Base-by-base conservation (phyloP, 2,329 filamentous ascomycete genomes). In the Nigrospora sphaerica region DNA sequence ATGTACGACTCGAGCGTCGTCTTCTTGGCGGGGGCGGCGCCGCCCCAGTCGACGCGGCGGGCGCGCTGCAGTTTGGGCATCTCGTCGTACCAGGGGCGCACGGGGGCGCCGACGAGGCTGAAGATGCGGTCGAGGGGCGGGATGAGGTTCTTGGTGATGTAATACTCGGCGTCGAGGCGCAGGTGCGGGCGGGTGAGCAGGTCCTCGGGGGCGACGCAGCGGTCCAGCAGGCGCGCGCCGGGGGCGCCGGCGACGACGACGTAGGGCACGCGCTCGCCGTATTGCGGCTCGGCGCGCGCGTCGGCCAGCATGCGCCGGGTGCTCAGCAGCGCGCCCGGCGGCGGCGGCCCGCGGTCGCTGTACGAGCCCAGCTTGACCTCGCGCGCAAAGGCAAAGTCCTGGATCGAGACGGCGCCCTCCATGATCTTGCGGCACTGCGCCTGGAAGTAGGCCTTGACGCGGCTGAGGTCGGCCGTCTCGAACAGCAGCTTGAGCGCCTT, bases 71-170 rank as follows among this genome's bases (percentile, higher is more conserved):
- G 75, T 63, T 95, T 95, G 39, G 92, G 92, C 89, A 97, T 95
- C 66, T 96, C 90, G 52, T 95, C 89, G 59, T 90, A 97, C 93
- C 93, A 98, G 49, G 81, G 78, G 16, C 87, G 73, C 0, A 97
- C 87, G 61, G 93, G 95, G 32, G 90, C 93, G 7, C 93, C 93
- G 3, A 97, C 87, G 3, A 98, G 83, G 59, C 93, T 95, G 71
- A 98, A 96, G 53, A 98, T 96, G 28, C 93, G 84, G 65, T 97
- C 92, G 0, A 98, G 76, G 0, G 93, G 93, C 6, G 93, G 93
- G 42, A 98, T 95, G 10, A 98, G 62, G 61, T 96, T 97, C 70
- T 96, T 97, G 16, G 79, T 81, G 58, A 98, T 97, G 70, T 98
- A 98, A 67, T 98, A 98, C 56, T 96, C 90, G 0, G 91, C 85